These are phyloP conservation scores for Kwoniella newhampshirensis DNA, from an alignment of 768 basidiomycete species.

Conservation along the genomic window DNA sequence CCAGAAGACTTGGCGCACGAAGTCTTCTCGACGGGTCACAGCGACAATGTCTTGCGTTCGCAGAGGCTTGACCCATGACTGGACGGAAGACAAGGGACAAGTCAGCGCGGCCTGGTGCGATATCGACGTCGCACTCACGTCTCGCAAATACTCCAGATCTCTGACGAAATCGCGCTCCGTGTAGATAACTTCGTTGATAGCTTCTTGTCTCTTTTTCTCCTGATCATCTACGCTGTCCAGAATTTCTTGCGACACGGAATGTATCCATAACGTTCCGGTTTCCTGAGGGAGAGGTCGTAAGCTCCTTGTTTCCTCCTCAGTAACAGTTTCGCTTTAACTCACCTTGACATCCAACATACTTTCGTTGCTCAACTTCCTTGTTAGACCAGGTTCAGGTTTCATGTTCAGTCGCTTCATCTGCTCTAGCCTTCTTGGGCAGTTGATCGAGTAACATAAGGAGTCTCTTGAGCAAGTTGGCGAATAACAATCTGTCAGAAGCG, in stretches of 20 bases:
- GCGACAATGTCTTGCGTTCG: conserved; percentile 72
- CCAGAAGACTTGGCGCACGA: conserved; percentile 95
- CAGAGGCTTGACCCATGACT: conserved; percentile 89
- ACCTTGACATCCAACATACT: conserved; percentile 77
- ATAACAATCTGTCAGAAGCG: conserved; percentile 93
- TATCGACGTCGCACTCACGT: conserved; percentile 61
- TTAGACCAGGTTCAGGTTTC: conserved; percentile 86
- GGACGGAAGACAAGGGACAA: not conserved
- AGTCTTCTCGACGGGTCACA: conserved; percentile 70
- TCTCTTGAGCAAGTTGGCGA: conserved; percentile 95
- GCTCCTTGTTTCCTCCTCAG: not conserved
- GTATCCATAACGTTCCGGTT: conserved; percentile 88
- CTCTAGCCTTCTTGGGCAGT: conserved; percentile 88
- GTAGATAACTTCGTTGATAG: conserved; percentile 91
- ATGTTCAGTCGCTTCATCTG: conserved; percentile 92
- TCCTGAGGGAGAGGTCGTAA: conserved; percentile 55
- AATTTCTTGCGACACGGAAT: conserved; percentile 91
- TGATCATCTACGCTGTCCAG: conserved; percentile 85
- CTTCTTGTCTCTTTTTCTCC: conserved; percentile 95
- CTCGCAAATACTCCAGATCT: conserved; percentile 95
- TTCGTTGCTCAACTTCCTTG: conserved; percentile 76
- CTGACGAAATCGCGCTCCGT: conserved; percentile 97
- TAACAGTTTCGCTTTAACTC: conserved; percentile 19
- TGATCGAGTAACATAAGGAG: conserved; percentile 93
- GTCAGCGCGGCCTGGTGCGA: conserved; percentile 2